Evolutionary conservation across 495 filamentous ascomycete genomes (phyloP), one percentile per base, ranked within the genome.

Genomic region (Aspergillus mulundensis): DNA sequence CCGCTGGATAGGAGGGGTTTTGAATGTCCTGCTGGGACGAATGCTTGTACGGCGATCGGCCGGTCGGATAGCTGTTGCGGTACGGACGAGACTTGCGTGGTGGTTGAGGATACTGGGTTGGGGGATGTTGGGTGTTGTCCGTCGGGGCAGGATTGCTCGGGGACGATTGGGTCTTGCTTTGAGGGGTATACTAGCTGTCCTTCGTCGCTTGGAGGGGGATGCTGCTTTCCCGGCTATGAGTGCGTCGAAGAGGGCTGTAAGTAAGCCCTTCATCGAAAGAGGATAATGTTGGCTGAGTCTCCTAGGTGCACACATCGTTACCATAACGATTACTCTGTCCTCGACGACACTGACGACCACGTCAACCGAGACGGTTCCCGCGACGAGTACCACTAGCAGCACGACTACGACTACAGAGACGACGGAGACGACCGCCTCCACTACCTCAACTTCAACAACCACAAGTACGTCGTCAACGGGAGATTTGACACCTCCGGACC

Each of bases 71-170:
- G 81, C 70, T 98, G 93, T 72, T 98, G 93, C 68, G 64, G 74
- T 8, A 70, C 72, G 7, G 79, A 77, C 10, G 82, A 89, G 63
- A 81, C 73, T 0, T 98, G 93, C 66, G 76, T 86, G 38, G 62
- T 81, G n/a, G 83, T 95, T 21, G 54, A 76, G n/a, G 84, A 94
- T 61, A 87, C 83, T 2, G 88, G 87, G 0, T 71, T 81, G 32
- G 90, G 90, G 0, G 80, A 82, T 52, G 89, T 96, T 1, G 94
- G 91, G 3, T 98, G 93, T 67, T 98, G 93, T 76, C 87, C 87
- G 15, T 67, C 68, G 25, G 91, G 91, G 3, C 66, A 81, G 61
- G 81, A 64, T 5, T 98, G 94, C 68, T 75, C 78, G 5, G 84
- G 86, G 7, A 70, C 72, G 7, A 81, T 96, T 39, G 76, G 77